phyloP scores from a whole-genome alignment of 2,329 filamentous ascomycete species.

The Pseudocercospora fijiensis region DNA sequence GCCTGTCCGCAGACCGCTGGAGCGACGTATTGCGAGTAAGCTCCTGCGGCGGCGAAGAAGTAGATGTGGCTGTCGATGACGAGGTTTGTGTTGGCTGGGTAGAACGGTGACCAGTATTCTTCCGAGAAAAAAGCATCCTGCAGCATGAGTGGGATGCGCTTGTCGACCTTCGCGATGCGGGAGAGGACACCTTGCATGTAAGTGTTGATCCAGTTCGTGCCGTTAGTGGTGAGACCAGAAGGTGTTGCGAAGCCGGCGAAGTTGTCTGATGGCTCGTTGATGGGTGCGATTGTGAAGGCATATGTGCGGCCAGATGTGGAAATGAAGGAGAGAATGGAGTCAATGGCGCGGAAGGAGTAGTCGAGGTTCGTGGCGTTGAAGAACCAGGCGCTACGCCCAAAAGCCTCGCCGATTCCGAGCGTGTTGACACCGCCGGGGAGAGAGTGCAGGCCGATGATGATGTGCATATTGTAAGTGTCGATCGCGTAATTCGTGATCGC shows the following conservation, averaged over 20 bases:
- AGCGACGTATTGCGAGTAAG: slow-evolving; percentile 32
- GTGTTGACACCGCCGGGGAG: slow-evolving; percentile 38
- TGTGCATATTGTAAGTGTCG: slow-evolving; percentile 39
- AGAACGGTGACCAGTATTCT: slow-evolving; percentile 34
- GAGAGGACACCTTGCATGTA: slow-evolving; percentile 38
- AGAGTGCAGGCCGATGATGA: slow-evolving; percentile 40
- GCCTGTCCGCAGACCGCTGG: slow-evolving; percentile 34
- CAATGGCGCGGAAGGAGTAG: slow-evolving; percentile 38
- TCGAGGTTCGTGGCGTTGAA: slow-evolving; percentile 39
- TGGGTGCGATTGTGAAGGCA: slow-evolving; percentile 40
- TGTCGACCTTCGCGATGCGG: slow-evolving; percentile 31
- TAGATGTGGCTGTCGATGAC: slow-evolving; percentile 38
- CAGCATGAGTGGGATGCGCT: slow-evolving; percentile 38
- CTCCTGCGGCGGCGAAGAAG: slow-evolving; percentile 34
- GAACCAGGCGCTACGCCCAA: slow-evolving; percentile 40
- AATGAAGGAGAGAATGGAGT: slow-evolving; percentile 39
- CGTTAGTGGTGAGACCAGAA: slow-evolving; percentile 34
- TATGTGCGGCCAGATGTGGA: slow-evolving; percentile 32
- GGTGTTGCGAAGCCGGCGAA: slow-evolving; percentile 38
- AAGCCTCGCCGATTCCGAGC: slow-evolving; percentile 31
- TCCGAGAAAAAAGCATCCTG: slow-evolving; percentile 36
- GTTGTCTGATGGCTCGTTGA: slow-evolving; percentile 44
- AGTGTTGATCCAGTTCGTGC: slow-evolving; percentile 36
- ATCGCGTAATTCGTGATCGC: slow-evolving; percentile 41
- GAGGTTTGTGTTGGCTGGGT: slow-evolving; percentile 31